Conservation (phyloP, 441 rosid genomes). For the Euphorbia celastroides region DNA sequence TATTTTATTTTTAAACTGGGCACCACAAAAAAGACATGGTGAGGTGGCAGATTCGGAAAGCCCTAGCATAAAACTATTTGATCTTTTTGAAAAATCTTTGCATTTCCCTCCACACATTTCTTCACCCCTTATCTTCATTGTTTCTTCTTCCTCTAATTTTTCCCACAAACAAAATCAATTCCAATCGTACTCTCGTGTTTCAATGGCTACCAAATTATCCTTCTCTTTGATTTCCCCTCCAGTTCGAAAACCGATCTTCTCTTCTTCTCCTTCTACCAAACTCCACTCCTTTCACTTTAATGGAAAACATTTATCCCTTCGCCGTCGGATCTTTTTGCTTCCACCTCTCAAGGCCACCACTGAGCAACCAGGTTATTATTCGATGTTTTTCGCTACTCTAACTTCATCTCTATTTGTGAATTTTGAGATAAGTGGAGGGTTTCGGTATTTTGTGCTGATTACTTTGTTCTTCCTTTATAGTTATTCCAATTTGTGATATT, state of each 20-base stretch:
- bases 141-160: conserved; percentile 34
- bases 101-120: conserved; percentile 60
- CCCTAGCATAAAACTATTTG: conserved; percentile 15
- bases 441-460: not conserved
- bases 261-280: conserved; percentile 31
- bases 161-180: not conserved
- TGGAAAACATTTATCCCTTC: conserved; percentile 35
- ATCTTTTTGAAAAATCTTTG: conserved; percentile 24
- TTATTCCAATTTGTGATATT: no score
- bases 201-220: conserved; percentile 51
- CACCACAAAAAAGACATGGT: not conserved
- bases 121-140: conserved; percentile 35
- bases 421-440: not conserved
- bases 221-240: conserved; percentile 50
- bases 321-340: conserved; percentile 38
- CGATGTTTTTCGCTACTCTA: not conserved
- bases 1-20: no score
- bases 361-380: conserved; percentile 58
- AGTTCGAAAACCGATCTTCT: conserved; percentile 35
- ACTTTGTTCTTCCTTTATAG: not conserved
- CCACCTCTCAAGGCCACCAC: conserved; percentile 58
- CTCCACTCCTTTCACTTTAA: conserved; percentile 27
- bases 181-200: not conserved
- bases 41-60: conserved; percentile 36
- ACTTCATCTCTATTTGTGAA: not conserved